Percentiles rank a stretch among this genome's conserved stretches.
Conservation (phyloP, 169 alveolate genomes). For the Besnoitia besnoiti region DNA sequence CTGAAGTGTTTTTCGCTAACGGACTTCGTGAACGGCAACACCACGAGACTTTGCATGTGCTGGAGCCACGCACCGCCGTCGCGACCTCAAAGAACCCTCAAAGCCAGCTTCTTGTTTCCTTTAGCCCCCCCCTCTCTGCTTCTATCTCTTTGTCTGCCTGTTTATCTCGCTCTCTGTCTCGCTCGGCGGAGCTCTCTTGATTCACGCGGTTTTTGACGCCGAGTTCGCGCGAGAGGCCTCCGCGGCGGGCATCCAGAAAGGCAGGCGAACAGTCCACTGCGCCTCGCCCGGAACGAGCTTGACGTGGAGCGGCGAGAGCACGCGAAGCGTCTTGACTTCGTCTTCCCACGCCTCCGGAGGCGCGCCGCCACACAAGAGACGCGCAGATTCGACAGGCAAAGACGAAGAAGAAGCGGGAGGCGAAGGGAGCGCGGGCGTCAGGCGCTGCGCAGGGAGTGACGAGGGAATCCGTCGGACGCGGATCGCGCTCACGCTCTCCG, state of each 20-base stretch:
- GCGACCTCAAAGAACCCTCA: too few species aligned
- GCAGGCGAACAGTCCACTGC: conserved; percentile 61
- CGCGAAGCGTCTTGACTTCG: conserved; percentile 17
- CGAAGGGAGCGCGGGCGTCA: neutral
- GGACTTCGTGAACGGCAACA: too few species aligned
- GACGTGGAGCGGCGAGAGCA: conserved; percentile 10
- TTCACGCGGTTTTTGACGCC: neutral
- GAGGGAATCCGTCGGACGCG: neutral
- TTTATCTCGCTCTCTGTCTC: too few species aligned
- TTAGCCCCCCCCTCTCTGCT: too few species aligned
- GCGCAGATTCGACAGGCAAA: neutral
- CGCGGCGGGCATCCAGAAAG: conserved; percentile 29
- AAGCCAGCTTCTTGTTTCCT: too few species aligned
- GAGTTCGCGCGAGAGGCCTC: neutral
- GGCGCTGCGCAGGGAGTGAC: neutral
- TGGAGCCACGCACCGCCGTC: too few species aligned
- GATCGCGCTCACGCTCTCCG: neutral
- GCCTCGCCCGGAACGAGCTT: conserved; percentile 60
- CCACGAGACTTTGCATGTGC: too few species aligned
- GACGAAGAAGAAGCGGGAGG: neutral
- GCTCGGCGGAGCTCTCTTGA: too few species aligned
- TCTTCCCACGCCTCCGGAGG: conserved; percentile 8
- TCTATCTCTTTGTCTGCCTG: too few species aligned
- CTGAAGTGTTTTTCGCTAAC: too few species aligned
- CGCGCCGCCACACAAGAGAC: neutral